phyloP scores from a whole-genome alignment of 495 filamentous ascomycete genomes.

The Talaromyces thailandensis region DNA sequence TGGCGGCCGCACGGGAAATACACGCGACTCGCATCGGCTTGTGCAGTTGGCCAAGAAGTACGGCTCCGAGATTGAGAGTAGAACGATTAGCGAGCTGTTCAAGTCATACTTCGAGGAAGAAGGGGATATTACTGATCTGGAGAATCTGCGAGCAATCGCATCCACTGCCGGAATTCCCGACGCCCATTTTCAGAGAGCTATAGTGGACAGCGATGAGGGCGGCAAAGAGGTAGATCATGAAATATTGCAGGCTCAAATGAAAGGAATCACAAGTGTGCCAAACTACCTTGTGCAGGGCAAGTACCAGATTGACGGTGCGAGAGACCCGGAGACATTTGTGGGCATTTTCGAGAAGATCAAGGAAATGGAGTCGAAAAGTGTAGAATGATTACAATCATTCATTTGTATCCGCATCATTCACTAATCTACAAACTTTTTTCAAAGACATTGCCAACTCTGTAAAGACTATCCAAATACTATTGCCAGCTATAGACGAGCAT shows the following conservation, averaged over 20 bases:
- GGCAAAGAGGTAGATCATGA: conserved; percentile 64
- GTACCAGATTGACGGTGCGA: conserved; percentile 54
- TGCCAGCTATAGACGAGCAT: too few species aligned
- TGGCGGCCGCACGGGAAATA: conserved; percentile 64
- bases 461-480: too few species aligned
- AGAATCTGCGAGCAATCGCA: conserved; percentile 50
- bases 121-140: conserved; percentile 61
- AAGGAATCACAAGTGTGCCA: conserved; percentile 69
- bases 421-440: too few species aligned
- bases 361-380: too few species aligned
- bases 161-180: conserved; percentile 48
- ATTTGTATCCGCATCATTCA: too few species aligned
- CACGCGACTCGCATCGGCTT: conserved; percentile 66
- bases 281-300: conserved; percentile 60
- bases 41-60: conserved; percentile 56
- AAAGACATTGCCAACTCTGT: too few species aligned
- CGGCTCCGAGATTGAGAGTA: conserved; percentile 44
- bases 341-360: conserved; percentile 42
- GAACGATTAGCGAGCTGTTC: conserved; percentile 61
- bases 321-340: conserved; percentile 49
- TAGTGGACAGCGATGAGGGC: conserved; percentile 51
- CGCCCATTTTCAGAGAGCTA: conserved; percentile 28
- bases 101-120: conserved; percentile 69
- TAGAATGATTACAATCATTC: too few species aligned
- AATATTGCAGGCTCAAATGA: conserved; percentile 50